A percentile compares a stretch with the other conserved stretches of the same genome.
Evolutionary conservation across 2,329 filamentous ascomycete species (phyloP).

Genomic region (Botrytis fragariae): DNA sequence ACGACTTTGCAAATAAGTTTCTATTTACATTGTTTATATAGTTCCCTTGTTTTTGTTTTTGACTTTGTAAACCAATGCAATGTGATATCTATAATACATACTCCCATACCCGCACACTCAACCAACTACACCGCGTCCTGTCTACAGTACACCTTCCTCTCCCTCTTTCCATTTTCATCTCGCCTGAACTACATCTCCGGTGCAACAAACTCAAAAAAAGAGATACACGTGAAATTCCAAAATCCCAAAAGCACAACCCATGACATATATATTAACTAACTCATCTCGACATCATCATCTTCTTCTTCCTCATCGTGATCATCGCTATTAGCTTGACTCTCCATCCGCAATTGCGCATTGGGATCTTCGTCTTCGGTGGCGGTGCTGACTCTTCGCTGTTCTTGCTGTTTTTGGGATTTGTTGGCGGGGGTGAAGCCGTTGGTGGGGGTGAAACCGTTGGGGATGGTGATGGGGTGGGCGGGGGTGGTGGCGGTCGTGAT

Average conservation of each 20-base stretch:
- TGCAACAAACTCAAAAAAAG: not conserved
- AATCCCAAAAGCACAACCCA: not conserved
- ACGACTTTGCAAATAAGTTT: not conserved
- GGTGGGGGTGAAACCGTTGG: not conserved
- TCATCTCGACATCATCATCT: constrained; percentile 37
- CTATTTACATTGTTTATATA: not conserved
- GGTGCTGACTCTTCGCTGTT: constrained; percentile 20
- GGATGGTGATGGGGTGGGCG: not conserved
- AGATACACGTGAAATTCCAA: not conserved
- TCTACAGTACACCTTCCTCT: not conserved
- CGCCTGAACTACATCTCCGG: not conserved
- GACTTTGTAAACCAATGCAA: not conserved
- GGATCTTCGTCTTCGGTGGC: constrained; percentile 33
- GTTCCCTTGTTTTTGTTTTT: not conserved
- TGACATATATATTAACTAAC: constrained; percentile 22
- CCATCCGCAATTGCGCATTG: constrained; percentile 37
- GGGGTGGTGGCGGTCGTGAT: not conserved
- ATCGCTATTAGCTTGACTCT: constrained; percentile 24
- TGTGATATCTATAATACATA: constrained; percentile 1
- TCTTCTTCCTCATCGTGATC: not conserved
- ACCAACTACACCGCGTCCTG: not conserved
- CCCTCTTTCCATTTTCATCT: not conserved
- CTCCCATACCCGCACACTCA: not conserved
- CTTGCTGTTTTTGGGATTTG: constrained; percentile 37
- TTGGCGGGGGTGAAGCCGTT: constrained; percentile 37